These are phyloP conservation scores for Pulveroboletus frians DNA, from an alignment of 768 basidiomycete species.

Conservation along the genomic window DNA sequence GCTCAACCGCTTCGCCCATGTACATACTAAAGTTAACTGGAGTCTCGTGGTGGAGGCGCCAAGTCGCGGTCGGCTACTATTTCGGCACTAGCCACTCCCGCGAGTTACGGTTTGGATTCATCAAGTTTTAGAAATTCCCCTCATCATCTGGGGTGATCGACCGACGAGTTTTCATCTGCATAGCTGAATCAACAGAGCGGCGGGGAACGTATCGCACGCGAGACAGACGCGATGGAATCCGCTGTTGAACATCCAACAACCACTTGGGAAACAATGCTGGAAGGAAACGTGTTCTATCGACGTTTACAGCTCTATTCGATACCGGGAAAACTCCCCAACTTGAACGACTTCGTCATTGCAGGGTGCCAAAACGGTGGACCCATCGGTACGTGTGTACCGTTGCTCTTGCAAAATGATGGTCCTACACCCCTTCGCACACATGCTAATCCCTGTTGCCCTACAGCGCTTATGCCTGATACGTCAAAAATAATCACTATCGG, in stretches of 20 bases:
- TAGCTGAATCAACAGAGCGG: neutral
- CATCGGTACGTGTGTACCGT: slow-evolving; percentile 51
- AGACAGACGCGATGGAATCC: slow-evolving; percentile 20
- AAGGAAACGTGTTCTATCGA: slow-evolving; percentile 83
- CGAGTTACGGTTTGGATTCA: no score
- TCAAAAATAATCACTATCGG: slow-evolving; percentile 74
- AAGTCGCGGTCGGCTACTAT: no score
- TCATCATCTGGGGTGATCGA: neutral
- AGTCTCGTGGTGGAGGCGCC: no score
- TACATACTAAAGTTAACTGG: no score
- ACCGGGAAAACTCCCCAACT: slow-evolving; percentile 69
- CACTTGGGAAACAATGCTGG: slow-evolving; percentile 88
- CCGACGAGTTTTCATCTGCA: neutral
- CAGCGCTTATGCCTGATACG: slow-evolving; percentile 85
- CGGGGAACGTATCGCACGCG: neutral
- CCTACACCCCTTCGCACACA: neutral
- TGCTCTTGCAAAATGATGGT: neutral
- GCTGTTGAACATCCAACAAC: slow-evolving; percentile 70
- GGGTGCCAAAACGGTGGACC: slow-evolving; percentile 87
- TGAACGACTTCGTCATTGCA: slow-evolving; percentile 74
- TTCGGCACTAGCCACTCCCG: no score
- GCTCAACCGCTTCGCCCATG: no score
- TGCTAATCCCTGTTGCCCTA: neutral
- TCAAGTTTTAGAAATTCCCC: no score
- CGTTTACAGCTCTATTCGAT: slow-evolving; percentile 81